Evolutionary conservation across 371 early-diverging fungal genomes (phyloP).

Genomic region (Mortierella sp.): DNA sequence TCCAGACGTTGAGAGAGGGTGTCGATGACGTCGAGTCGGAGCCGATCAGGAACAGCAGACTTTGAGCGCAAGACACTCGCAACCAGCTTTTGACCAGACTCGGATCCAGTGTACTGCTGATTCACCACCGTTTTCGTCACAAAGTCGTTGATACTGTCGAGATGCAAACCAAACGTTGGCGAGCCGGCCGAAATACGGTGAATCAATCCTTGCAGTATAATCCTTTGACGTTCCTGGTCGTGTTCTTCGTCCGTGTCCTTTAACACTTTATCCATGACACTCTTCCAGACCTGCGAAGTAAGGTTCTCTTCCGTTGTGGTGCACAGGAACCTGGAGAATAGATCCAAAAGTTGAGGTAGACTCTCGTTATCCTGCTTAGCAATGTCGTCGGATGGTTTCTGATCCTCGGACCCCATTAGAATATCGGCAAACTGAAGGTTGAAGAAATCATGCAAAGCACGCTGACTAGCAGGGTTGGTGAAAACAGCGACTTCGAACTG

Average conservation of each 20-base stretch:
- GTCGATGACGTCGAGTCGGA: conserved; percentile 31
- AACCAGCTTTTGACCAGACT: conserved; percentile 11
- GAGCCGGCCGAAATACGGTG: conserved; percentile 19
- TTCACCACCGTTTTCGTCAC: conserved; percentile 23
- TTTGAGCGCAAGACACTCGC: conserved; percentile 16
- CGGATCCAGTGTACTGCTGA: conserved; percentile 21
- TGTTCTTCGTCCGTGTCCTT: conserved; percentile 10
- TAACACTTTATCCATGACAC: conserved; percentile 44
- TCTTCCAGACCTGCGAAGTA: conserved; percentile 26
- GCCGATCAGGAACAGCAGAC: conserved; percentile 9
- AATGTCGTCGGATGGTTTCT: conserved; percentile 3
- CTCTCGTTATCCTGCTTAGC: conserved; percentile 14
- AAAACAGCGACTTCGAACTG: conserved; percentile 60
- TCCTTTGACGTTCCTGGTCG: conserved; percentile 23
- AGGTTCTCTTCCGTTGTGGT: conserved; percentile 34
- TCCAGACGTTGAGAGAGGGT: conserved; percentile 33
- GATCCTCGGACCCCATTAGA: conserved; percentile 40
- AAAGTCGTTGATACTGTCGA: conserved; percentile 28
- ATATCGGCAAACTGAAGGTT: conserved; percentile 46
- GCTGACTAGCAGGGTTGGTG: conserved; percentile 44
- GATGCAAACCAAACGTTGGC: conserved; percentile 20
- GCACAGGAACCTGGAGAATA: conserved; percentile 39
- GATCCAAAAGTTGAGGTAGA: conserved; percentile 40
- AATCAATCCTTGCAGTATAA: conserved; percentile 31
- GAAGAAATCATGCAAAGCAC: conserved; percentile 50